phyloP scores from a whole-genome alignment of 164 flowering plant genomes.

The Litsea cubeba region DNA sequence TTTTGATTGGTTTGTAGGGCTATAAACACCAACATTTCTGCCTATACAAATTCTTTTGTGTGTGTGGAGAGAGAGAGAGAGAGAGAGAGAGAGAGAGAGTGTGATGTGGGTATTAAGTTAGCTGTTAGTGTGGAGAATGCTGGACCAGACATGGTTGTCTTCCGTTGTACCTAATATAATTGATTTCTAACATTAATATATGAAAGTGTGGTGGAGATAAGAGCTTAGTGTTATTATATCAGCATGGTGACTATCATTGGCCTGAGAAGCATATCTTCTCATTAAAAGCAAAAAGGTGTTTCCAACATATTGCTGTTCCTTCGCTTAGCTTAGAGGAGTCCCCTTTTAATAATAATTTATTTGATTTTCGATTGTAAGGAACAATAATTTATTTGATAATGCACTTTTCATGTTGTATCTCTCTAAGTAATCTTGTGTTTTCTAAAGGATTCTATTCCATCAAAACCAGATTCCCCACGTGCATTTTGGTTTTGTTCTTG shows the following conservation, averaged over 20 bases:
- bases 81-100: too few species aligned
- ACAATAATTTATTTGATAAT: too few species aligned
- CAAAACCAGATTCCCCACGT: not conserved
- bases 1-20: too few species aligned
- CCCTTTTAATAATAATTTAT: not conserved
- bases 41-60: too few species aligned
- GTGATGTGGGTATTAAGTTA: too few species aligned
- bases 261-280: not conserved
- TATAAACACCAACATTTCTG: too few species aligned
- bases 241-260: not conserved
- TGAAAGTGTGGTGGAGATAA: not conserved
- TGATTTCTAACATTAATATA: too few species aligned
- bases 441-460: not conserved
- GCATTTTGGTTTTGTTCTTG: not conserved
- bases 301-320: not conserved
- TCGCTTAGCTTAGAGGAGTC: not conserved
- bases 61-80: too few species aligned
- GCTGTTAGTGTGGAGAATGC: not conserved
- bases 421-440: not conserved
- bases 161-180: not conserved
- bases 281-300: not conserved
- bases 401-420: not conserved
- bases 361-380: too few species aligned
- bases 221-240: too few species aligned
- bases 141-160: not conserved